These are phyloP conservation scores for Flaveria bidentis DNA, from an alignment of 129 eudicot genomes.

Conservation along the genomic window DNA sequence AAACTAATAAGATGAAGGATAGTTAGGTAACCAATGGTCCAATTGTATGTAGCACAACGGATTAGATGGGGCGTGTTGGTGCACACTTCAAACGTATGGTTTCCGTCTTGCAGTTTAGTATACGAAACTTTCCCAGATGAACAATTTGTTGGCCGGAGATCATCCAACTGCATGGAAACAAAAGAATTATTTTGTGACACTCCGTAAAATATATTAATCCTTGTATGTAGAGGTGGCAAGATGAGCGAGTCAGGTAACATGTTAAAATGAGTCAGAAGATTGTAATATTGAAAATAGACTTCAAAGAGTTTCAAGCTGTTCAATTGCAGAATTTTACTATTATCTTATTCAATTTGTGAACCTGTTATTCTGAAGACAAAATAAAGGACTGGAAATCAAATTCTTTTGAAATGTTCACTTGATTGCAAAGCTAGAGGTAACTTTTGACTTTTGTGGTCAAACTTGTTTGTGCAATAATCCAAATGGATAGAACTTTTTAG, in stretches of 20 bases:
- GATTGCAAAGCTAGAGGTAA: not conserved
- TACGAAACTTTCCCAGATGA: slow-evolving; percentile 58
- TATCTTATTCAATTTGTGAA: not conserved
- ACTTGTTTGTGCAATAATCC: not conserved
- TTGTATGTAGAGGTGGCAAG: not conserved
- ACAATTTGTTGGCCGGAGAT: slow-evolving; percentile 54
- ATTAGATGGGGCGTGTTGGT: slow-evolving; percentile 41
- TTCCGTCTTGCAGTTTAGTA: slow-evolving; percentile 58
- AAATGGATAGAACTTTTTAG: not conserved
- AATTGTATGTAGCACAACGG: slow-evolving; percentile 70
- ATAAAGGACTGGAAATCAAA: not conserved
- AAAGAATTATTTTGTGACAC: not conserved
- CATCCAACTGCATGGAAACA: slow-evolving; percentile 65
- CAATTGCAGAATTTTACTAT: not conserved
- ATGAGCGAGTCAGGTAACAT: not conserved
- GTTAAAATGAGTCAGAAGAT: not conserved
- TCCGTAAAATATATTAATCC: not conserved
- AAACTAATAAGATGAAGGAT: slow-evolving; percentile 21
- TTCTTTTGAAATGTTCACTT: not conserved
- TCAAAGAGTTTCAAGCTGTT: not conserved
- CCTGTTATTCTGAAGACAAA: not conserved
- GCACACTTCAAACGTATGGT: slow-evolving; percentile 75
- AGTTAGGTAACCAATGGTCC: slow-evolving; percentile 71
- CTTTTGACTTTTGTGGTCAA: slow-evolving; percentile 26
- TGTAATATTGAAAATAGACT: not conserved